Evolutionary conservation across 352 stramenopile genomes (phyloP).

Genomic region (Pythium pectinolyticum): DNA sequence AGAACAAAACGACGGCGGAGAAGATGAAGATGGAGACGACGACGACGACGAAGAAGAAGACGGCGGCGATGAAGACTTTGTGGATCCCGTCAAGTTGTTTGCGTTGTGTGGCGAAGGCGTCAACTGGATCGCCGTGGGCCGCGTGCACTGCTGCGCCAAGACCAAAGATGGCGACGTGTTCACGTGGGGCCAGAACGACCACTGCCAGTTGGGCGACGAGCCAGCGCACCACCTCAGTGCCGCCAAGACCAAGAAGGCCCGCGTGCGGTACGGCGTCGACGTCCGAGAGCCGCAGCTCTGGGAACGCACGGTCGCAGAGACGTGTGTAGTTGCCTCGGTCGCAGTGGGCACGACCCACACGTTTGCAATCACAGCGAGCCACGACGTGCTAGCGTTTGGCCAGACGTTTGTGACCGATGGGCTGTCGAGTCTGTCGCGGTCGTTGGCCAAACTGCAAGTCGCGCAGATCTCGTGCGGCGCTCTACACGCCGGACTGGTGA

Average conservation of each 20-base stretch:
- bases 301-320: conserved; percentile 63
- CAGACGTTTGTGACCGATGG: conserved; percentile 65
- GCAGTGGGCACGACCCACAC: conserved; percentile 76
- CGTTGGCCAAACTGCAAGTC: conserved; percentile 58
- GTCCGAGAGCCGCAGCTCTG: conserved; percentile 59
- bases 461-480: conserved; percentile 77
- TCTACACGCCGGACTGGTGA: conserved; percentile 79
- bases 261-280: conserved; percentile 62
- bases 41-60: conserved; percentile 41
- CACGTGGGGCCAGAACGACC: conserved; percentile 84
- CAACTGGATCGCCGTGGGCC: conserved; percentile 69
- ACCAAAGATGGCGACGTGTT: conserved; percentile 84
- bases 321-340: conserved; percentile 51
- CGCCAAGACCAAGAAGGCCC: conserved; percentile 52
- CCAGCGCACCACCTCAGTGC: conserved; percentile 58
- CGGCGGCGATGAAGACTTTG: conserved; percentile 63
- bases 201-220: conserved; percentile 75
- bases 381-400: conserved; percentile 65
- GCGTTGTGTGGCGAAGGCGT: conserved; percentile 67
- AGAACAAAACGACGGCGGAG: conserved; percentile 39
- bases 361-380: conserved; percentile 51
- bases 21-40: conserved; percentile 3
- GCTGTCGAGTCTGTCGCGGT: conserved; percentile 54
- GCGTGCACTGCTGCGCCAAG: conserved; percentile 69
- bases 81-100: conserved; percentile 66